Percentiles rank a stretch among this genome's conserved stretches.
These are phyloP conservation scores for Aspergillus ustus DNA, from an alignment of 2,329 filamentous ascomycete species.

Conservation along the genomic window DNA sequence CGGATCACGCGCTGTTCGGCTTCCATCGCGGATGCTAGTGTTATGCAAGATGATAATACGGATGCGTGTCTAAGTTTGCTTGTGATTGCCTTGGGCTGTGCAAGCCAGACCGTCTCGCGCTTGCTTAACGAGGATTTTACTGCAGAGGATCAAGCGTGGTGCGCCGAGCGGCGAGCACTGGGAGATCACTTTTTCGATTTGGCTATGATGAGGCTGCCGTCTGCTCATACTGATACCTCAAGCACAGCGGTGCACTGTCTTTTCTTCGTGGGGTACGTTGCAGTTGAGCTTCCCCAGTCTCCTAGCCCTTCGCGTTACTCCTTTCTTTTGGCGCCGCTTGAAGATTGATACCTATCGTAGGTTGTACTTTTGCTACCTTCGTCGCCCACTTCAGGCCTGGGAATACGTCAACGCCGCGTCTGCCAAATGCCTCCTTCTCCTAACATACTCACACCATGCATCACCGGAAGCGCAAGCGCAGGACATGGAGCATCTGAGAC, in stretches of 20 bases:
- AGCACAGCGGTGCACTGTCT: neutral
- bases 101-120: neutral
- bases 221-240: neutral
- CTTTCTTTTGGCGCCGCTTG: no score
- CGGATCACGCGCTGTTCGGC: neutral
- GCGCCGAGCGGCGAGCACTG: neutral
- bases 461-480: neutral
- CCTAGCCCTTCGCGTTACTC: no score
- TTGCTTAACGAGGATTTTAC: neutral
- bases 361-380: neutral
- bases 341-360: neutral
- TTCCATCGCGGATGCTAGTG: neutral
- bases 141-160: neutral
- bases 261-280: neutral
- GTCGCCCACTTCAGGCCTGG: neutral
- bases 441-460: neutral
- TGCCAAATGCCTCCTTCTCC: neutral
- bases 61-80: neutral
- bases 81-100: neutral
- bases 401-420: neutral
- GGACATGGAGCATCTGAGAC: neutral
- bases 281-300: no score
- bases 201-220: neutral
- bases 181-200: neutral
- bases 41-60: neutral